Percentiles rank a stretch among this genome's conserved stretches.
phyloP scores from a whole-genome alignment of 2,329 filamentous ascomycete genomes.

The Penicillium nordicum region DNA sequence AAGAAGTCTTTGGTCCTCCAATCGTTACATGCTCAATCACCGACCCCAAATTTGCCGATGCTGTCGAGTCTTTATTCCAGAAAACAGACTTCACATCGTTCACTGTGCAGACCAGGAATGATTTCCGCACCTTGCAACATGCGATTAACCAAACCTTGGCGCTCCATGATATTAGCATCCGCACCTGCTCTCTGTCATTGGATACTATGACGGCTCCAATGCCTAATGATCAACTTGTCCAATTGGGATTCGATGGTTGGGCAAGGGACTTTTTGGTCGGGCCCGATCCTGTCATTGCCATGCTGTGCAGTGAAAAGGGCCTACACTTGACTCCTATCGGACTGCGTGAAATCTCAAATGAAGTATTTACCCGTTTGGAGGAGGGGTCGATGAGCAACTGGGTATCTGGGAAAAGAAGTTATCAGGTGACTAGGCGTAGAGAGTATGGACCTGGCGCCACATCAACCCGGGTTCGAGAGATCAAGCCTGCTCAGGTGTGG shows the following conservation, averaged over 20 bases:
- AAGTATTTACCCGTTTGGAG: conserved; percentile 65
- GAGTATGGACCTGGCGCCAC: conserved; percentile 76
- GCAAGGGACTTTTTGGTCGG: conserved; percentile 75
- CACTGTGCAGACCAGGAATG: conserved; percentile 70
- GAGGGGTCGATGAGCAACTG: conserved; percentile 61
- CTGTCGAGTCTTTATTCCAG: conserved; percentile 57
- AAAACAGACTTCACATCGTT: conserved; percentile 58
- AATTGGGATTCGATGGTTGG: conserved; percentile 72
- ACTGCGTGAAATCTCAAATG: conserved; percentile 60
- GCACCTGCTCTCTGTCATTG: conserved; percentile 57
- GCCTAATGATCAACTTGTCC: conserved; percentile 52
- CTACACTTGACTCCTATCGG: conserved; percentile 68
- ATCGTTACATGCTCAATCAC: conserved; percentile 77
- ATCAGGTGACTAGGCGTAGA: conserved; percentile 64
- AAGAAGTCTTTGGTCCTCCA: conserved; percentile 75
- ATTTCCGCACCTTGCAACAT: conserved; percentile 70
- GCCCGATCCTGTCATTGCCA: conserved; percentile 77
- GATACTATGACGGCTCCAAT: conserved; percentile 56
- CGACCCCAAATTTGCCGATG: conserved; percentile 62
- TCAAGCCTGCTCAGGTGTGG: conserved; percentile 66
- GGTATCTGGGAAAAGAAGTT: conserved; percentile 64
- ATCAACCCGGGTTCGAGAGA: conserved; percentile 62
- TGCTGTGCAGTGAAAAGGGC: conserved; percentile 73
- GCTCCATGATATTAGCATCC: conserved; percentile 68
- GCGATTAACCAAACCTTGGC: conserved; percentile 61